phyloP scores from a whole-genome alignment of 306 rosid species.

The Fragaria nilgerrensis region DNA sequence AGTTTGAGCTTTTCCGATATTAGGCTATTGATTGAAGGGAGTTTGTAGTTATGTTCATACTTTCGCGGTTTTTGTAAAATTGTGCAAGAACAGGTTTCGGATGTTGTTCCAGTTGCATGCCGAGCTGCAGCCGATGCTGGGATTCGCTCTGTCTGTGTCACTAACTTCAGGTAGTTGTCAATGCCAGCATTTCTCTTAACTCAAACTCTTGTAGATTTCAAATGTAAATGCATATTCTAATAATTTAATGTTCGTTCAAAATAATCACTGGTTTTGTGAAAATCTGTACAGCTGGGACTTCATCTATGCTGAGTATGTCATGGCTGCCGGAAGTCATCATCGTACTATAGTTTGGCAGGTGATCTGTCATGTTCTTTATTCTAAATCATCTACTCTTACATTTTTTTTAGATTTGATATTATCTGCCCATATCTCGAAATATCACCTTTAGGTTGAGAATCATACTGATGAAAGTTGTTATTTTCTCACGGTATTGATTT shows the following conservation, averaged over 20 bases:
- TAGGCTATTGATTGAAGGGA: neutral
- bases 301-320: slow-evolving; percentile 93
- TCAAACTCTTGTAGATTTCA: neutral
- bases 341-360: slow-evolving; percentile 99
- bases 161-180: slow-evolving; percentile 78
- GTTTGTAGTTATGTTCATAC: neutral
- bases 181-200: neutral
- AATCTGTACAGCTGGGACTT: slow-evolving; percentile 85
- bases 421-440: neutral
- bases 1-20: neutral
- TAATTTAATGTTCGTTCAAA: slow-evolving; percentile 9
- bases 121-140: slow-evolving; percentile 99
- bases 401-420: neutral
- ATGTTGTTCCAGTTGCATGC: slow-evolving; percentile 96
- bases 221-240: slow-evolving; percentile 14
- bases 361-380: slow-evolving; percentile 19
- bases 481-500: neutral
- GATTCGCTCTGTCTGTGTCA: slow-evolving; percentile 92
- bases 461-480: neutral
- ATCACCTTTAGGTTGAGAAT: neutral
- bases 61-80: slow-evolving; percentile 6
- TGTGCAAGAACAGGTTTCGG: slow-evolving; percentile 62
- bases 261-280: neutral
- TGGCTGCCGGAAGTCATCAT: slow-evolving; percentile 92
- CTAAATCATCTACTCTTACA: slow-evolving; percentile 9